A percentile compares a stretch with the other conserved stretches of the same genome.
phyloP scores from a whole-genome alignment of 2,329 filamentous ascomycete genomes.

The Didymella segeticola region DNA sequence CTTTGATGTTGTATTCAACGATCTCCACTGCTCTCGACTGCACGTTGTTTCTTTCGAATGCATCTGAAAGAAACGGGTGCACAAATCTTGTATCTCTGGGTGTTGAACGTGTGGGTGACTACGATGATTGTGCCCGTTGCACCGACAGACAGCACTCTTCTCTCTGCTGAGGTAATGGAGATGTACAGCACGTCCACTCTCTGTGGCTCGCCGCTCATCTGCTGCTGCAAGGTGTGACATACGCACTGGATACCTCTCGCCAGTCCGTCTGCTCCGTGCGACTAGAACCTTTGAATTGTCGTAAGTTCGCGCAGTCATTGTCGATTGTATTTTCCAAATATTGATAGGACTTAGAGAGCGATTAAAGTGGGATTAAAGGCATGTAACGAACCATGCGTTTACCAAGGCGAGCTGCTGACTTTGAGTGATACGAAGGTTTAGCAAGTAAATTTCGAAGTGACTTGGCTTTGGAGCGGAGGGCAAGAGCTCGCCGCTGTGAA shows the following conservation, averaged over 20 bases:
- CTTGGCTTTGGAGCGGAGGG: background rate
- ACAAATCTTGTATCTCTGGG: slow-evolving; percentile 22
- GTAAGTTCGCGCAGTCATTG: background rate
- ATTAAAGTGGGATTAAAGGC: background rate
- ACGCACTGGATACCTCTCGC: slow-evolving; percentile 1
- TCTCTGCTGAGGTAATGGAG: slow-evolving; percentile 24
- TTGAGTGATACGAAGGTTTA: too few species aligned
- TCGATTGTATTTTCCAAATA: too few species aligned
- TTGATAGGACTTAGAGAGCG: too few species aligned
- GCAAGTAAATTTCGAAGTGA: background rate
- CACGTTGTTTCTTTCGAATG: slow-evolving; percentile 3
- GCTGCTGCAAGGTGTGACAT: background rate
- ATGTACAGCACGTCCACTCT: background rate
- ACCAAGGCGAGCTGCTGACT: too few species aligned
- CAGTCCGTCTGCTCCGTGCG: slow-evolving; percentile 16
- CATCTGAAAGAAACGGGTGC: slow-evolving; percentile 21
- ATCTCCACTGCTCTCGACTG: slow-evolving; percentile 21
- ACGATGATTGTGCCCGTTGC: slow-evolving; percentile 1
- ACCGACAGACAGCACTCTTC: slow-evolving; percentile 27
- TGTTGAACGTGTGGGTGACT: slow-evolving; percentile 7
- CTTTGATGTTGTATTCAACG: too few species aligned
- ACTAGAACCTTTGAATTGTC: slow-evolving; percentile 1
- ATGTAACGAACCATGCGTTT: too few species aligned
- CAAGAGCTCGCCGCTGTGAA: background rate
- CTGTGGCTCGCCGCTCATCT: background rate